phyloP scores from a whole-genome alignment of 306 rosid species.

The Cajanus cajan region DNA sequence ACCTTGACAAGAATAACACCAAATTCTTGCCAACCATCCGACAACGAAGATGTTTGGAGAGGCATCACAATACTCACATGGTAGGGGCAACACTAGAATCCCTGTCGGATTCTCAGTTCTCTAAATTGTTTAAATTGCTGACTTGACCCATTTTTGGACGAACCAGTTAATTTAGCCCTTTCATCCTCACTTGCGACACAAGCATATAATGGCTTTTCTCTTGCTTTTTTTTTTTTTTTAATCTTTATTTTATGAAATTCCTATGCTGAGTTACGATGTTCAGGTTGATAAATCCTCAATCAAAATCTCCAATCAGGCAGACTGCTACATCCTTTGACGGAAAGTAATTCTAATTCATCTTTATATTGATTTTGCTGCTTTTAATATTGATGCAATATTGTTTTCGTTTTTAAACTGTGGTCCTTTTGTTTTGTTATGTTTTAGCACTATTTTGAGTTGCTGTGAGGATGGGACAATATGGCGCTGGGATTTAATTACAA shows the following conservation, averaged over 20 bases:
- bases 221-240: too few species aligned
- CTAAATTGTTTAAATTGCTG: background rate
- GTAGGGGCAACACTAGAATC: too few species aligned
- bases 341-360: constrained; percentile 51
- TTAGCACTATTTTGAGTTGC: constrained; percentile 86
- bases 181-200: too few species aligned
- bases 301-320: constrained; percentile 86
- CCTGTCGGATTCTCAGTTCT: too few species aligned
- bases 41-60: too few species aligned
- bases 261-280: constrained; percentile 6
- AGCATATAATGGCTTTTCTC: too few species aligned
- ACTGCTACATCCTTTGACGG: constrained; percentile 92
- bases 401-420: background rate
- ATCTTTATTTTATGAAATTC: background rate
- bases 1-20: too few species aligned
- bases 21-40: too few species aligned
- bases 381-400: background rate
- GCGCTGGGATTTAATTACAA: constrained; percentile 86
- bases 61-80: too few species aligned
- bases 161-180: background rate
- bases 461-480: constrained; percentile 96
- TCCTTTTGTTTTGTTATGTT: constrained; percentile 18
- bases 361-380: background rate
- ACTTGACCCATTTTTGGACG: too few species aligned
- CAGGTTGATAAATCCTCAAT: constrained; percentile 84